Evolutionary conservation across 1,284 basidiomycete species (phyloP).

Genomic region (Papiliotrema laurentii): DNA sequence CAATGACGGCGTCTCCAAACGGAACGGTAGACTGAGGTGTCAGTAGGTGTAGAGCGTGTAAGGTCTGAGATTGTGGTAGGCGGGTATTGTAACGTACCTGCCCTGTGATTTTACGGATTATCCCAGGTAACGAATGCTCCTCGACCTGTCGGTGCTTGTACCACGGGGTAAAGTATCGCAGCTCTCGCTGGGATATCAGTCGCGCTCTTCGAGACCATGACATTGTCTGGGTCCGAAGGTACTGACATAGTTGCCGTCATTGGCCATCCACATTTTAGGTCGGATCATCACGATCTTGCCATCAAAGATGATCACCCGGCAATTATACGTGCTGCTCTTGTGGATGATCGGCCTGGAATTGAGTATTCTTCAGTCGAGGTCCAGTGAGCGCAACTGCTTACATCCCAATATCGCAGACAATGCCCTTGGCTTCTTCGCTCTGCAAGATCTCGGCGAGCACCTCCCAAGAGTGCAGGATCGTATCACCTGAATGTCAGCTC

Average conservation of each 20-base stretch:
- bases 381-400: slow-evolving; percentile 48
- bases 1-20: slow-evolving; percentile 91
- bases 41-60: too few relatives aligned
- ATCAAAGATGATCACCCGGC: slow-evolving; percentile 81
- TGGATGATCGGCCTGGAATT: slow-evolving; percentile 78
- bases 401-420: slow-evolving; percentile 94
- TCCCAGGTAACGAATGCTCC: slow-evolving; percentile 80
- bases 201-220: not conserved
- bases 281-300: slow-evolving; percentile 85
- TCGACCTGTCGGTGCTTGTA: slow-evolving; percentile 79
- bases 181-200: slow-evolving; percentile 58
- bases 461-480: slow-evolving; percentile 93
- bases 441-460: slow-evolving; percentile 78
- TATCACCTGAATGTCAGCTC: slow-evolving; percentile 63
- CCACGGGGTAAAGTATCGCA: slow-evolving; percentile 97
- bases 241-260: slow-evolving; percentile 84
- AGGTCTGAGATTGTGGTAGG: too few relatives aligned
- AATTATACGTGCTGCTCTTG: slow-evolving; percentile 97
- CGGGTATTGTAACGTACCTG: slow-evolving; percentile 56
- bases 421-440: slow-evolving; percentile 69
- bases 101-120: slow-evolving; percentile 79
- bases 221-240: not conserved
- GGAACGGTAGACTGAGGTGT: slow-evolving; percentile 68
- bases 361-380: slow-evolving; percentile 1
- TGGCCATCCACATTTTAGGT: slow-evolving; percentile 99